Base-by-base conservation (phyloP, 2,329 filamentous ascomycete species). In the Cadophora sp. region DNA sequence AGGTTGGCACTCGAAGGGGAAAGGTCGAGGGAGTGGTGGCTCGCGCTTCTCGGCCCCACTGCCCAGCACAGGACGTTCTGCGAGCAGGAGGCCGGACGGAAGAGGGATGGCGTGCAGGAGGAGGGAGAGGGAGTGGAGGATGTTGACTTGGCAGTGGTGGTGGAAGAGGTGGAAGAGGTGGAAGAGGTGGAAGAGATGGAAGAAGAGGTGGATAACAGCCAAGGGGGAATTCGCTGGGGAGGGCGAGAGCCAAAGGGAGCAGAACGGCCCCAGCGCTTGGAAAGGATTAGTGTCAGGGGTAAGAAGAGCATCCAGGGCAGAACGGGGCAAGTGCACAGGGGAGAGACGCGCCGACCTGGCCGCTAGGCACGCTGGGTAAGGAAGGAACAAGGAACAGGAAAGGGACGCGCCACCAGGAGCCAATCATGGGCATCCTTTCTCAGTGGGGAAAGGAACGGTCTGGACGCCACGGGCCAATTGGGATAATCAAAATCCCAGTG, bases 221-320 rank as follows among this genome's bases (percentile, higher is more conserved):
- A 56, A n/a, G 53, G 53, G 3, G 53, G 53, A n/a, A 39, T 39
- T 24, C 53, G 53, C 33, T 33, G 53, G 30, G 30, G 53, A n/a
- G 9, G 18, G 20, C 18, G 30, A 8, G 9, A 16, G 22, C 18
- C 27, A 22, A 11, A n/a, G 33, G 53, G 20, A 16, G 4, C 53
- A 56, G 53, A 22, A 56, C 53, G 53, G 53, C 18, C 53, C 53
- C 53, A 56, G 53, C 53, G 53, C 53, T 22, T 56, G 33, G 53
- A 56, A 39, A 56, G 53, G 53, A 56, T 56, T 56, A 56, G 53
- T 56, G 53, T 56, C 53, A 56, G 53, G 53, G 53, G 53, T 27
- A 56, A 36, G 27, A 3, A 30, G 27, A 30, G 6, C 27, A 30
- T 30, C 51, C 51, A 55, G 18, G 51, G n/a, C n/a, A n/a, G n/a